phyloP scores from a whole-genome alignment of 2,329 filamentous ascomycete genomes.

The Epichloe uncinata region DNA sequence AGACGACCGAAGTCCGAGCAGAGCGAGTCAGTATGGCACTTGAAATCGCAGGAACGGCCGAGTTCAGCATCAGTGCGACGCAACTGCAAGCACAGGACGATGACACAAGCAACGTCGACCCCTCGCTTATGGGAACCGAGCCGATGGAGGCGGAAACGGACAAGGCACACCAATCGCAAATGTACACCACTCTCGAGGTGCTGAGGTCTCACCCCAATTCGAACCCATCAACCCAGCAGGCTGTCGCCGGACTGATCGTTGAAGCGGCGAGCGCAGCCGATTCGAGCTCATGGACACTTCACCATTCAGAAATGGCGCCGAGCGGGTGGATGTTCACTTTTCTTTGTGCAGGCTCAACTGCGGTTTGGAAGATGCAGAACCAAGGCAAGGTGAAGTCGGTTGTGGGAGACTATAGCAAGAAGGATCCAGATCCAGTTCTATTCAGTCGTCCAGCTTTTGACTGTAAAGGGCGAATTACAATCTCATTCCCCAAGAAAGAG shows the following conservation, averaged over 20 bases:
- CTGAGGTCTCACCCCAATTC: constrained; percentile 35
- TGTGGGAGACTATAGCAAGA: constrained; percentile 36
- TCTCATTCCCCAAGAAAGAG: constrained; percentile 35
- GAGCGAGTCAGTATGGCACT: constrained; percentile 34
- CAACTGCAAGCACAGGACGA: constrained; percentile 23
- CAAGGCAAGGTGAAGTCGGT: constrained; percentile 26
- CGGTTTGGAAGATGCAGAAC: constrained; percentile 35
- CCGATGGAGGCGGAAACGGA: constrained; percentile 7
- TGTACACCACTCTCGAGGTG: constrained; percentile 31
- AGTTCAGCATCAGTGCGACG: constrained; percentile 27
- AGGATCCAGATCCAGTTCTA: constrained; percentile 28
- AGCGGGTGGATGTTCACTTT: constrained; percentile 43
- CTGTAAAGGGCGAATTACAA: constrained; percentile 37
- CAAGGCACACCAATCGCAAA: constrained; percentile 18
- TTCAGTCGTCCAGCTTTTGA: constrained; percentile 46
- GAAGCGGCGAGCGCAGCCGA: constrained; percentile 30
- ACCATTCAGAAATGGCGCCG: constrained; percentile 28
- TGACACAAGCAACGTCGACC: constrained; percentile 20
- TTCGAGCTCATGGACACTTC: constrained; percentile 33
- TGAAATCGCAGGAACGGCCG: constrained; percentile 30
- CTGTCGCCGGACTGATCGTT: constrained; percentile 36
- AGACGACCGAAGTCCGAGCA: constrained; percentile 33
- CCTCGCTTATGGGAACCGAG: constrained; percentile 18
- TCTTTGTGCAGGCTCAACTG: constrained; percentile 37
- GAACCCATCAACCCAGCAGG: constrained; percentile 33